Conservation (phyloP, 306 rosid genomes). For the Alnus glutinosa region DNA sequence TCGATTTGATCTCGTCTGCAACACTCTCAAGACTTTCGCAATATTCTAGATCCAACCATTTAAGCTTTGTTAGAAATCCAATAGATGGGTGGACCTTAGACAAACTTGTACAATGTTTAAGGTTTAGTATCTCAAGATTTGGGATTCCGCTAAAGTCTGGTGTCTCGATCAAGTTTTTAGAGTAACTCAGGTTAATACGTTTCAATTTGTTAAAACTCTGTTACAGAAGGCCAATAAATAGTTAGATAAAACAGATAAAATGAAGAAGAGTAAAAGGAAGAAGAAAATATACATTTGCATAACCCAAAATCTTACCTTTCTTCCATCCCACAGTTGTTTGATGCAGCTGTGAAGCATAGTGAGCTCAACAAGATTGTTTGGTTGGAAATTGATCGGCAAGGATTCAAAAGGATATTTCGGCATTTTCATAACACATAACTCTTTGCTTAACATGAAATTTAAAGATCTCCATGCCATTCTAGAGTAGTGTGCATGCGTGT, state of each 20-base stretch:
- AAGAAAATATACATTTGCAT: neutral
- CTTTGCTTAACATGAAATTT: constrained; percentile 16
- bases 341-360: constrained; percentile 20
- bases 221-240: no score
- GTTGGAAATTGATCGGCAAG: constrained; percentile 13
- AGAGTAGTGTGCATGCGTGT: no score
- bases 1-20: constrained; percentile 3
- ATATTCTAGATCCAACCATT: constrained; percentile 4
- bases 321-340: constrained; percentile 16
- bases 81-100: neutral
- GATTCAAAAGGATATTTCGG: constrained; percentile 8
- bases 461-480: no score
- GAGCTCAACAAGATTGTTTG: constrained; percentile 23
- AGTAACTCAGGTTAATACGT: constrained; percentile 22
- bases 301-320: neutral
- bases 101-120: constrained; percentile 26
- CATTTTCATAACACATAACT: constrained; percentile 24
- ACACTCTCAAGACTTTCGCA: constrained; percentile 14
- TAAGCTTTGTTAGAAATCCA: constrained; percentile 11
- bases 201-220: constrained; percentile 21
- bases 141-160: constrained; percentile 17
- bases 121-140: constrained; percentile 15
- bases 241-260: no score
- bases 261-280: no score
- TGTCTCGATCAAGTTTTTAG: constrained; percentile 8